phyloP scores from a whole-genome alignment of 1,284 basidiomycete genomes.

The Melampsora larici-populina region DNA sequence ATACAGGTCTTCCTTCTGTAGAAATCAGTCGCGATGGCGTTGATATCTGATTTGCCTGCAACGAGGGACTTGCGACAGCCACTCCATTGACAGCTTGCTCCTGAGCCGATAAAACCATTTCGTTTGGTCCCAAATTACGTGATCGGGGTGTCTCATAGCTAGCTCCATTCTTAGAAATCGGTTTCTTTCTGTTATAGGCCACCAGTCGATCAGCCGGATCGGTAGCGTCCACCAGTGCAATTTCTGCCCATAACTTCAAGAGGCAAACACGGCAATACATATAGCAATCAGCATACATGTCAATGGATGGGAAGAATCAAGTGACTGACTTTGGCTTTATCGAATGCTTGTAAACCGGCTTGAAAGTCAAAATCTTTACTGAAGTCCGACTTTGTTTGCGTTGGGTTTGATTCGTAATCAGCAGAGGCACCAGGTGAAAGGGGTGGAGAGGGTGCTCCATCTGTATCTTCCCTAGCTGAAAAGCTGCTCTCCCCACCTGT shows the following conservation, averaged over 20 bases:
- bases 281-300: background rate
- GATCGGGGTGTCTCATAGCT: background rate
- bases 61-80: constrained; percentile 16
- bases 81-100: constrained; percentile 38
- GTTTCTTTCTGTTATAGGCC: constrained; percentile 37
- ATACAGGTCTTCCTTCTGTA: constrained; percentile 17
- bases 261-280: background rate
- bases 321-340: constrained; percentile 38
- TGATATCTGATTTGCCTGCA: background rate
- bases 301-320: background rate
- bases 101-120: constrained; percentile 33
- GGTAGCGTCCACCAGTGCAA: constrained; percentile 29
- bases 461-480: constrained; percentile 38
- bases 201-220: constrained; percentile 34
- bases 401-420: background rate
- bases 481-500: constrained; percentile 10
- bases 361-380: constrained; percentile 41
- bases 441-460: constrained; percentile 33
- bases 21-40: constrained; percentile 13
- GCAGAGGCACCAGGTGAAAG: constrained; percentile 17
- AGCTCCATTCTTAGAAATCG: too few species aligned
- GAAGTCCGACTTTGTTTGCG: constrained; percentile 25
- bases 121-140: constrained; percentile 32
- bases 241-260: constrained; percentile 36
- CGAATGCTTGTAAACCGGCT: constrained; percentile 36